These are phyloP conservation scores for Phytophthora aleatoria DNA, from an alignment of 352 stramenopile species.

Conservation along the genomic window DNA sequence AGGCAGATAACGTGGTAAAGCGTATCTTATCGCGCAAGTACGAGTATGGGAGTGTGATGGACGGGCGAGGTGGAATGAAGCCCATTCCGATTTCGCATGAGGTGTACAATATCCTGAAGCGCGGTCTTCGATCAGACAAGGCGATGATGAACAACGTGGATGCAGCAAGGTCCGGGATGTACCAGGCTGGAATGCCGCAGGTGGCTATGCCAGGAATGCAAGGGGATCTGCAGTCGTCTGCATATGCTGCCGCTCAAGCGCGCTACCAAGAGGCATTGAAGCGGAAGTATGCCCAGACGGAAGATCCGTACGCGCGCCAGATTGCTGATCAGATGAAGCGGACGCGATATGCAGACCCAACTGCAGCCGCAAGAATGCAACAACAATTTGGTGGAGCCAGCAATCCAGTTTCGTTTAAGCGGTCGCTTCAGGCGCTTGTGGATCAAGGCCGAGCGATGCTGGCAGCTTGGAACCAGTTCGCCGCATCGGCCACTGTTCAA, in stretches of 20 bases:
- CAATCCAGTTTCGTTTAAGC: constrained; percentile 48
- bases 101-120: constrained; percentile 44
- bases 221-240: constrained; percentile 33
- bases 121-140: constrained; percentile 27
- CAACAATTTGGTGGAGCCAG: constrained; percentile 18
- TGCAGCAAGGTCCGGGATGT: constrained; percentile 13
- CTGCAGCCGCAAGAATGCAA: constrained; percentile 19
- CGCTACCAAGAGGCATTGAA: constrained; percentile 46
- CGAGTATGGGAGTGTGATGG: constrained; percentile 49
- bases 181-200: constrained; percentile 27
- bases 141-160: constrained; percentile 34
- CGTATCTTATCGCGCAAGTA: constrained; percentile 57
- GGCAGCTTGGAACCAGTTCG: constrained; percentile 80
- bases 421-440: constrained; percentile 63
- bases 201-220: constrained; percentile 25
- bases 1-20: constrained; percentile 48
- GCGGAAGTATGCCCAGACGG: constrained; percentile 36
- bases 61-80: constrained; percentile 38
- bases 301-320: constrained; percentile 29
- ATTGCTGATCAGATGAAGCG: constrained; percentile 45
- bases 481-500: constrained; percentile 47
- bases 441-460: constrained; percentile 73
- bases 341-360: constrained; percentile 26
- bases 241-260: constrained; percentile 27
- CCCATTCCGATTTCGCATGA: constrained; percentile 48